Base-by-base conservation (phyloP, 1,284 basidiomycete species). In the Apiotrichum mycotoxinovorans region DNA sequence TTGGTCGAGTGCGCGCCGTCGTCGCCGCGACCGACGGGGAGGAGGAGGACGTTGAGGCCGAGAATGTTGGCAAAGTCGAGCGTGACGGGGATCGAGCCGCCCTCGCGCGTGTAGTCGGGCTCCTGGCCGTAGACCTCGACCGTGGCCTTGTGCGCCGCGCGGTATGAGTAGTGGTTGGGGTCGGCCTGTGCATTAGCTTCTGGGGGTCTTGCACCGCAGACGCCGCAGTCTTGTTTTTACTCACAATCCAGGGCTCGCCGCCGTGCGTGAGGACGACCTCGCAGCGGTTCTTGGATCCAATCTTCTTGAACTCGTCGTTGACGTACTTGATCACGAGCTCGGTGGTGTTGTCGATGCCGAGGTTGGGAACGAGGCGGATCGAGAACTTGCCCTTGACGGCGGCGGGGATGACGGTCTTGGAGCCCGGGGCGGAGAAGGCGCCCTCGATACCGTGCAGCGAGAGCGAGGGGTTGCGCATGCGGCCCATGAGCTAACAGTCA, bases 361-460 rank as follows among this genome's bases (percentile, higher is more conserved):
- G 89, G 62, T 93, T 88, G 15, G 95, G 95, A 0, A 81, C 85
- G 34, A 72, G 87, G 81, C 93, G 88, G 73, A 97, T 88, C 67
- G 89, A 92, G 81, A 95, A 97, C 78, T 95, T 97, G 52, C 79
- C 95, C 12, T 85, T 81, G 27, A 98, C 91, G 58, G 87, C 86
- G 37, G 90, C 89, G 81, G 95, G 77, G 59, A 98, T 98, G 71
- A 98, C 96, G 0, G 95, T 98, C 84, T 96, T 96, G 45, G 84
- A 86, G 9, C 91, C 91, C 0, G 84, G 82, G 7, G 87, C 89
- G 59, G 72, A 89, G 81, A 98, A 98, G 5, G 94, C 96, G 55
- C 96, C 95, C 77, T 98, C 92, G 69, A 98, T 95, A 26, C 95
- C 96, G 77, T 98, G 95, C 18, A 98, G 79, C 4, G 91, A 95